Conservation (phyloP, 352 stramenopile species). For the Pythium sukuiense region DNA sequence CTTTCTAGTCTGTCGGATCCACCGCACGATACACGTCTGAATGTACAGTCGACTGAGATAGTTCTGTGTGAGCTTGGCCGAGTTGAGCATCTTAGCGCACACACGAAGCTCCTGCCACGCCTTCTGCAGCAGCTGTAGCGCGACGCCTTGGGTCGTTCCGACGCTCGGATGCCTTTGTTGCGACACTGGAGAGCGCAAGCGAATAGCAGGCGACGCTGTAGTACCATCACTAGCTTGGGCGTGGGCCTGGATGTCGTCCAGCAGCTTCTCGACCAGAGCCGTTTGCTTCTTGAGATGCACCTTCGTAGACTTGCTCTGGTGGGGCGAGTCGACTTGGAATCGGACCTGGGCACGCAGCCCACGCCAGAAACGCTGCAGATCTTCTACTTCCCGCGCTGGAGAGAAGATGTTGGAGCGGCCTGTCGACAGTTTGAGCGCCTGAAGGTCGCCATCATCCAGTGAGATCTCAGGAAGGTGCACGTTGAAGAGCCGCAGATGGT, state of each 20-base stretch:
- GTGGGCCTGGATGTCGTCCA: conserved; percentile 35
- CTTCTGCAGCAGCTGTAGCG: conserved; percentile 23
- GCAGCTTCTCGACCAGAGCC: conserved; percentile 52
- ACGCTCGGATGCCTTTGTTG: conserved; percentile 1
- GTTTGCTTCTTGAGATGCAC: conserved; percentile 54
- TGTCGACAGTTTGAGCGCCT: conserved; percentile 46
- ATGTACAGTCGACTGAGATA: conserved; percentile 67
- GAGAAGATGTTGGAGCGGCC: conserved; percentile 62
- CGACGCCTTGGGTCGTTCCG: conserved; percentile 12
- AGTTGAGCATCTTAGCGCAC: conserved; percentile 66
- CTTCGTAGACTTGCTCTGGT: conserved; percentile 71
- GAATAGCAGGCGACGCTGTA: background rate
- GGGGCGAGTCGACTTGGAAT: conserved; percentile 50
- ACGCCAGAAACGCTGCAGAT: conserved; percentile 62
- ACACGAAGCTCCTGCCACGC: conserved; percentile 61
- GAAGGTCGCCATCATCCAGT: conserved; percentile 48
- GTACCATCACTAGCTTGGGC: background rate
- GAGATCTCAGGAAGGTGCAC: conserved; percentile 45
- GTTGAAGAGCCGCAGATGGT: conserved; percentile 62
- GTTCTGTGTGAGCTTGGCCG: conserved; percentile 67
- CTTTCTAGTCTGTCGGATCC: conserved; percentile 46
- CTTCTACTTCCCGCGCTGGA: conserved; percentile 56
- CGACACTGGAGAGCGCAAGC: background rate
- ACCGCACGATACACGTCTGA: conserved; percentile 59
- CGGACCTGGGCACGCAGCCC: conserved; percentile 49